Conservation (phyloP, 106 monocot species). For the Dendrobium huoshanense region DNA sequence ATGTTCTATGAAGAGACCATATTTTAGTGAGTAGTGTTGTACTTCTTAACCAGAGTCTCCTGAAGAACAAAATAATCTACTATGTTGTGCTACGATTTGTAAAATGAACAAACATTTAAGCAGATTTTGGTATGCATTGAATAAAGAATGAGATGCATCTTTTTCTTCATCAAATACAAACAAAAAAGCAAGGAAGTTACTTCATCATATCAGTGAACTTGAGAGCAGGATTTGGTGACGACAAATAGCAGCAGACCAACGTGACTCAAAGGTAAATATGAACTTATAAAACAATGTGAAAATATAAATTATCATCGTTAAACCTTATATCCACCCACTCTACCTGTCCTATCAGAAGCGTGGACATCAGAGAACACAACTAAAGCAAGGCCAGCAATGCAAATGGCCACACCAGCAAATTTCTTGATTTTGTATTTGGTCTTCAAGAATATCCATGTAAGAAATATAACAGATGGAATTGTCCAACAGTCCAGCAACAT, state of each 20-base stretch:
- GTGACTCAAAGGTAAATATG: not conserved
- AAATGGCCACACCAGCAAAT: slow-evolving; percentile 62
- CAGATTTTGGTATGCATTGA: too few relatives aligned
- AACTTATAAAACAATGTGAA: not conserved
- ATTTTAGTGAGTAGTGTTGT: too few relatives aligned
- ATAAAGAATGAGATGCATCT: not conserved
- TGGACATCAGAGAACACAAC: slow-evolving; percentile 95
- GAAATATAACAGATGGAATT: slow-evolving; percentile 83
- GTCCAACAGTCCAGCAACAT: slow-evolving; percentile 93
- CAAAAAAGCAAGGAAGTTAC: not conserved
- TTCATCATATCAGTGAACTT: not conserved
- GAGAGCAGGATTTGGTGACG: not conserved
- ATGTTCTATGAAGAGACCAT: too few relatives aligned
- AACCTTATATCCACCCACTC: not conserved
- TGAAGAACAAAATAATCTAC: too few relatives aligned
- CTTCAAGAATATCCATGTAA: slow-evolving; percentile 89
- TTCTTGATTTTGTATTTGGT: slow-evolving; percentile 70
- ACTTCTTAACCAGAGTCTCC: too few relatives aligned
- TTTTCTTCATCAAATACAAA: not conserved
- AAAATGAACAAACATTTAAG: too few relatives aligned
- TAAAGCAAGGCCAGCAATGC: slow-evolving; percentile 64
- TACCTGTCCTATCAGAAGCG: slow-evolving; percentile 60
- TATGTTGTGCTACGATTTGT: too few relatives aligned
- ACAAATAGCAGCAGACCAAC: not conserved
- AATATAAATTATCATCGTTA: not conserved